Conservation (phyloP, 2,329 filamentous ascomycete species). For the Pestalotiopsis sp. region DNA sequence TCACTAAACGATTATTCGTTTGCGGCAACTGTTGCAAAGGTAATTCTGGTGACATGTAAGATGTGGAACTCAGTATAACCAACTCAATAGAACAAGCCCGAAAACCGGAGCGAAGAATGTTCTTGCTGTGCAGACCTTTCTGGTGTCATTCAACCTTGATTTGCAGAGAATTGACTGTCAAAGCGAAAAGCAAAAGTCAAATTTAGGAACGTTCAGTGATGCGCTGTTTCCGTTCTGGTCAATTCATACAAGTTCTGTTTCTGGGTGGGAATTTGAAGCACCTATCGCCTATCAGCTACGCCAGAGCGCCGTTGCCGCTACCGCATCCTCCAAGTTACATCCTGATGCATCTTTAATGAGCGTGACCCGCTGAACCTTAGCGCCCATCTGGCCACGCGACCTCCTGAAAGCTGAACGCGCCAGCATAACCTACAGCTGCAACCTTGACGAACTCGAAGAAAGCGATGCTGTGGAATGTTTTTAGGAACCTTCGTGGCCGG, state of each 20-base stretch:
- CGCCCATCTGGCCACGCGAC: background rate
- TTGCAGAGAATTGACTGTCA: too few species aligned
- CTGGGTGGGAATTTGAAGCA: too few species aligned
- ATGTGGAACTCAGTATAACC: background rate
- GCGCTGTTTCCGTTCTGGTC: too few species aligned
- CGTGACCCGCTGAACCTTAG: background rate
- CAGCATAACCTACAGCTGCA: background rate
- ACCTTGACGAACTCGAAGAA: background rate
- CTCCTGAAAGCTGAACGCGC: background rate
- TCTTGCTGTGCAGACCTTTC: too few species aligned
- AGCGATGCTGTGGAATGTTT: constrained; percentile 37
- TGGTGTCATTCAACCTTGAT: too few species aligned
- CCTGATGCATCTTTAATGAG: background rate
- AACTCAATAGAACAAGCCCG: background rate
- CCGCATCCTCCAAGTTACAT: background rate
- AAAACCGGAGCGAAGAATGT: too few species aligned
- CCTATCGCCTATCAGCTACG: too few species aligned
- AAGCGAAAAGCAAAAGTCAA: too few species aligned
- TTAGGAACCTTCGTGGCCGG: constrained; percentile 39
- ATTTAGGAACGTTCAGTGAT: too few species aligned
- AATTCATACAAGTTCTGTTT: too few species aligned
- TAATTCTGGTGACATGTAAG: background rate
- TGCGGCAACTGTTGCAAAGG: background rate
- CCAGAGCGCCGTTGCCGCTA: too few species aligned
- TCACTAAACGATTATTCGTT: background rate